These are phyloP conservation scores for Fusarium globosum DNA, from an alignment of 2,329 filamentous ascomycete species.

Conservation along the genomic window DNA sequence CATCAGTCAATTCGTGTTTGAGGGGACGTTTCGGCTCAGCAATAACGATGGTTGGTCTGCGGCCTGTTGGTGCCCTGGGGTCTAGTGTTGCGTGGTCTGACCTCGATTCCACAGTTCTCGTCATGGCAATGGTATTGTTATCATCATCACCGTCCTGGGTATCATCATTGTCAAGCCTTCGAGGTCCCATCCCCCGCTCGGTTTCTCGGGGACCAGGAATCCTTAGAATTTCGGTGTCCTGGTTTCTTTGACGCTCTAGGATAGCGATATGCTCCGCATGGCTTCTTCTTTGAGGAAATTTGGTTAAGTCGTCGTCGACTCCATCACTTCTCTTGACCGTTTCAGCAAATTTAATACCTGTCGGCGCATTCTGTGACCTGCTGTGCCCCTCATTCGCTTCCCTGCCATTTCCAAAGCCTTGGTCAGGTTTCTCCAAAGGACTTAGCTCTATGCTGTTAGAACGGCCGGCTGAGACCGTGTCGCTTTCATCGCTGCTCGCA, in stretches of 20 bases:
- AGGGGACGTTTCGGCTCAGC: conserved; percentile 66
- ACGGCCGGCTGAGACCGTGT: conserved; percentile 47
- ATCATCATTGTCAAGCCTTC: conserved; percentile 58
- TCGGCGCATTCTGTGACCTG: conserved; percentile 32
- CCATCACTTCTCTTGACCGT: conserved; percentile 71
- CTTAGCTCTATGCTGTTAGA: conserved; percentile 42
- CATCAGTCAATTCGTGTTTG: conserved; percentile 54
- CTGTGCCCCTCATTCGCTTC: conserved; percentile 17
- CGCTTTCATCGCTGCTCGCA: conserved; percentile 53
- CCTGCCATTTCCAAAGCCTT: conserved; percentile 20
- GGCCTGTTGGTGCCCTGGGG: conserved; percentile 47
- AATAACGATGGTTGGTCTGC: conserved; percentile 72
- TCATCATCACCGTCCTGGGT: conserved; percentile 51
- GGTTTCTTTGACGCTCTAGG: conserved; percentile 83
- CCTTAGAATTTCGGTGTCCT: conserved; percentile 78
- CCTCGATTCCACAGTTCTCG: conserved; percentile 44
- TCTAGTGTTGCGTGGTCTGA: conserved; percentile 36
- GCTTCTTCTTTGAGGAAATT: conserved; percentile 57
- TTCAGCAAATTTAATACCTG: conserved; percentile 74
- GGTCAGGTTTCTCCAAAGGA: conserved; percentile 36
- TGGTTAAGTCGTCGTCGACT: conserved; percentile 59
- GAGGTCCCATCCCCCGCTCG: conserved; percentile 81
- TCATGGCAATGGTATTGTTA: conserved; percentile 47
- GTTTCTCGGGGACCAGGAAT: conserved; percentile 94
- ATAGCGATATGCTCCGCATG: conserved; percentile 89